A percentile compares a stretch with the other conserved stretches of the same genome.
These are phyloP conservation scores for Hypomontagnella submonticulosa DNA, from an alignment of 495 filamentous ascomycete species.

Conservation along the genomic window DNA sequence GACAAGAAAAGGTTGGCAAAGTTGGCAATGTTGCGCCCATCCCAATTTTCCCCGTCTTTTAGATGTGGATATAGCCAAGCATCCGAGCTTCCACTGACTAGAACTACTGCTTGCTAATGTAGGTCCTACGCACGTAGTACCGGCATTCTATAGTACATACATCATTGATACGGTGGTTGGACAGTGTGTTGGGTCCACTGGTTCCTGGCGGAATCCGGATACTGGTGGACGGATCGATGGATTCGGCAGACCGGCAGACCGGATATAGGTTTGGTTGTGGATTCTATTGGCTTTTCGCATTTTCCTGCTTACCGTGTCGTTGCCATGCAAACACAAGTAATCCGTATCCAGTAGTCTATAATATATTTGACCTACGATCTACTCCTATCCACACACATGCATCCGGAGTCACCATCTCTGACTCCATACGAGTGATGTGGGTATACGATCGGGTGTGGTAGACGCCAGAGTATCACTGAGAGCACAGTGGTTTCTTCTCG, in stretches of 20 bases:
- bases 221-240: slow-evolving; percentile 12
- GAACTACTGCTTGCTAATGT: not conserved
- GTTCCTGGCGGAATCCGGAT: slow-evolving; percentile 27
- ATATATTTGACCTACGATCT: slow-evolving; percentile 15
- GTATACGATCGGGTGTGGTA: too few relatives aligned
- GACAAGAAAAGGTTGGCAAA: slow-evolving; percentile 22
- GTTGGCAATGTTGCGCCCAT: slow-evolving; percentile 15
- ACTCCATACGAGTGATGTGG: not conserved
- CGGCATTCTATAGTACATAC: not conserved
- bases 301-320: slow-evolving; percentile 6
- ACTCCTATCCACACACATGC: slow-evolving; percentile 1
- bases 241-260: slow-evolving; percentile 16
- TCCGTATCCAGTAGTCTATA: not conserved
- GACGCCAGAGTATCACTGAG: too few relatives aligned
- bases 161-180: slow-evolving; percentile 3
- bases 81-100: slow-evolving; percentile 5
- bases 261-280: slow-evolving; percentile 7
- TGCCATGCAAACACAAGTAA: not conserved
- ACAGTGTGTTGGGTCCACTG: slow-evolving; percentile 16
- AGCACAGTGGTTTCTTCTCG: too few relatives aligned
- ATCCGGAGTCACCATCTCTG: slow-evolving; percentile 7
- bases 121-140: slow-evolving; percentile 10
- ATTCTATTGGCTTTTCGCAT: slow-evolving; percentile 15
- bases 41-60: slow-evolving; percentile 33
- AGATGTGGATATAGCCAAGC: slow-evolving; percentile 16